Evolutionary conservation across 306 rosid genomes (phyloP).

Genomic region (Gillenia trifoliata): DNA sequence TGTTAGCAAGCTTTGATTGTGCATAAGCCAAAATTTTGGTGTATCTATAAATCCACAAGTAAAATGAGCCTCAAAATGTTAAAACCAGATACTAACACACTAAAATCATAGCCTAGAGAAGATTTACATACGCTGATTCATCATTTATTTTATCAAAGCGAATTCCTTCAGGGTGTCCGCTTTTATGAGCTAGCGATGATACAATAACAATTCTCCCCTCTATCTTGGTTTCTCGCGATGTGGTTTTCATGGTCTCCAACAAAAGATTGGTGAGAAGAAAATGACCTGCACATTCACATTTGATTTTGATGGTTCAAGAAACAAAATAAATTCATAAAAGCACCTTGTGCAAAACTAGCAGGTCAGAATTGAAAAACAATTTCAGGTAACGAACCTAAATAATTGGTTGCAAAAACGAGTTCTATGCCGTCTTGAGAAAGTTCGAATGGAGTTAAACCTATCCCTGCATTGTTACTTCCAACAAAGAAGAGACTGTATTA

Average conservation of each 20-base stretch:
- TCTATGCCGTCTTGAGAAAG: conserved; percentile 71
- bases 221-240: conserved; percentile 44
- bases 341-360: background rate
- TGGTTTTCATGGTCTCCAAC: conserved; percentile 71
- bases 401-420: conserved; percentile 79
- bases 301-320: background rate
- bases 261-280: conserved; percentile 79
- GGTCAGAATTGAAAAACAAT: no score
- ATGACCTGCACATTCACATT: conserved; percentile 67
- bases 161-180: conserved; percentile 48
- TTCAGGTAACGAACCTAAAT: conserved; percentile 44
- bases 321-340: background rate
- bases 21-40: conserved; percentile 54
- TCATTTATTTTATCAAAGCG: conserved; percentile 59
- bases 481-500: conserved; percentile 16
- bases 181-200: conserved; percentile 59
- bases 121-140: conserved; percentile 57
- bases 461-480: conserved; percentile 82
- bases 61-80: background rate
- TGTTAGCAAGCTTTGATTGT: conserved; percentile 79
- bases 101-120: background rate
- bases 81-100: background rate
- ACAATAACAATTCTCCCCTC: conserved; percentile 79
- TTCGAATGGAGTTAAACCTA: conserved; percentile 64
- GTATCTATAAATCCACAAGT: conserved; percentile 37